Conservation (phyloP, 1,284 basidiomycete genomes). For the Chondrostereum purpureum region DNA sequence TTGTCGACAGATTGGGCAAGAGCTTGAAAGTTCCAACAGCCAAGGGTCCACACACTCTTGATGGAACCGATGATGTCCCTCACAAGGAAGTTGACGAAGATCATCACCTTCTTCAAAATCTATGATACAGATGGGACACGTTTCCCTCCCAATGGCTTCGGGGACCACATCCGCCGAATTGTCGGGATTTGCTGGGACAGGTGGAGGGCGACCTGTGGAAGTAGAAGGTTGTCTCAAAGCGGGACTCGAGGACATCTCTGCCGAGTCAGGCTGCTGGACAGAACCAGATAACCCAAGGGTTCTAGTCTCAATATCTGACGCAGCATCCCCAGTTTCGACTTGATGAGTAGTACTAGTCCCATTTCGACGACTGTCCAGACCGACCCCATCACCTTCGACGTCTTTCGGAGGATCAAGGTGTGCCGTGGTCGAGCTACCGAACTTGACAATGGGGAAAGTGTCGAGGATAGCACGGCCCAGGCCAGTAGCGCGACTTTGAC, state of each 20-base stretch:
- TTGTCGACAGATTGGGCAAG: conserved; percentile 87
- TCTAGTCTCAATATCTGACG: neutral
- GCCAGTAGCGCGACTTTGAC: conserved; percentile 71
- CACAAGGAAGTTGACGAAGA: conserved; percentile 82
- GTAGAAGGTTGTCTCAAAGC: no score
- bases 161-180: conserved; percentile 39
- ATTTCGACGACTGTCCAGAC: neutral
- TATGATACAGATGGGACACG: conserved; percentile 89
- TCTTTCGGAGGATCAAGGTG: conserved; percentile 21
- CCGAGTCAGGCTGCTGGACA: neutral
- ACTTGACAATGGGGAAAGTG: conserved; percentile 91
- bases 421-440: conserved; percentile 31
- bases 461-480: conserved; percentile 87
- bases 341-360: neutral
- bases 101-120: conserved; percentile 93
- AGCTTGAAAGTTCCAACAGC: conserved; percentile 83
- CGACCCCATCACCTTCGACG: conserved; percentile 8
- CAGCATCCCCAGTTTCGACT: neutral
- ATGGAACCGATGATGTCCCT: conserved; percentile 85
- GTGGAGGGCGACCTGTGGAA: neutral
- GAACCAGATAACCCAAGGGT: no score
- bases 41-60: conserved; percentile 79
- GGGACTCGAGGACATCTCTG: neutral
- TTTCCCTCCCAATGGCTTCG: conserved; percentile 69
- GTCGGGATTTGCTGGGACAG: neutral